Base-by-base conservation (phyloP, 2,329 filamentous ascomycete genomes). In the Trichothecium roseum region DNA sequence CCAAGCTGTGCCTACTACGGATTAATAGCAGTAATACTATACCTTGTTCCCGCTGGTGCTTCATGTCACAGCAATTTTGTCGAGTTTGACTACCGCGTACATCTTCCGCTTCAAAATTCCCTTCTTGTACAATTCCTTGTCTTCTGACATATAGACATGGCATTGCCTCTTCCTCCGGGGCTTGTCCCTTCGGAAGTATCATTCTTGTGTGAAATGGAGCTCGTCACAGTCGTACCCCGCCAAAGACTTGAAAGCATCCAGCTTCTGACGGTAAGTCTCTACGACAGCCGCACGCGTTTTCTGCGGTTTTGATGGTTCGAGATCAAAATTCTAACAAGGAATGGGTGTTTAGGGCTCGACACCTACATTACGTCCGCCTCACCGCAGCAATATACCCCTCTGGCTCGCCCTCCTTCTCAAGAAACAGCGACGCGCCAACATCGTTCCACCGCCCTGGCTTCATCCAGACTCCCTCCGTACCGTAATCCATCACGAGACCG, bases 131-230 rank as follows among this genome's bases (percentile, higher is more conserved):
- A n/a, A n/a, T n/a, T n/a, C 20, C 20, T 10, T 16, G 12, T 31
- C 29, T 16, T 31, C n/a, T 15, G 10, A 10, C 20, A 35, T 15
- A 28, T 16, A 12, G 4, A 26, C 29, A 72, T 73, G 69, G 69
- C 69, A 22, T 54, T 69, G 34, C 65, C 68, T 20, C 55, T 72
- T 12, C 66, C 66, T 4, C 49, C 57, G 35, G 69, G 63, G 57
- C 72, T 95, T 30, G 81, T 84, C 48, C 86, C 91, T 40, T 70
- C 84, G 44, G 91, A 98, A 63, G 83, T 93, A 31, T 84, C 87
- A 34, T 98, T 96, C 53, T 67, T 96, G 18, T 94, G 88, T 59
- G 91, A 98, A 64, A 96, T 95, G 87, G 89, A 96, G 64, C 75
- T 86, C 50, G 83, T 98, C 37, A 95, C 88, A 0, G 74, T 98